Evolutionary conservation across 2,329 filamentous ascomycete genomes (phyloP), one percentile per base, ranked within the genome.

Genomic region (Pseudocercospora crystallina): DNA sequence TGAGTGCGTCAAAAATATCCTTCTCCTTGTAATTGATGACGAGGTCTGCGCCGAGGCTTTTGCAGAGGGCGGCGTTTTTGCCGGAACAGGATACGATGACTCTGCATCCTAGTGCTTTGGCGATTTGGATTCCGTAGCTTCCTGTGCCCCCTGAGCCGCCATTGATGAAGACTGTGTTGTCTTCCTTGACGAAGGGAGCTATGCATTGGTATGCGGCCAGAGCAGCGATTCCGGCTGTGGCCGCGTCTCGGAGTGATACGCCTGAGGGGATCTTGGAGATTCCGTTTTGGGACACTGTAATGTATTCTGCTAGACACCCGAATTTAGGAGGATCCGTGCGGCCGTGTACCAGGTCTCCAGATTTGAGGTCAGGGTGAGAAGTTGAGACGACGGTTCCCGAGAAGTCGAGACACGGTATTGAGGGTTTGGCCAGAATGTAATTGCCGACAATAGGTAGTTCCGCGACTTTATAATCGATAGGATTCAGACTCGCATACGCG

Each of bases 141-240:
- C 84, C 84, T 1, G 75, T 78, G 0, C 84, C 84, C 8, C 84
- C 84, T 5, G 76, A 81, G 0, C 82, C 83, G 10, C 82, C 83
- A 57, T 86, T 86, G 65, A 86, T 78, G 60, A 86, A 81, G 7
- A 87, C 73, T 58, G 75, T 78, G 44, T 80, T 74, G 5, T 71
- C 72, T 14, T 36, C 11, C 50, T 70, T 71, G n/a, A 69, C 66
- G 34, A 70, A 62, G 0, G 68, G 67, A 5, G 59, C 57, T 17
- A 75, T 57, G 15, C 62, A 63, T 55, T 74, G 70, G 42, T 66
- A 71, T 13, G 71, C 72, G 2, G 71, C 73, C 20, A 73, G 48
- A 1, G 68, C 73, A 14, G 66, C 69, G 11, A 69, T 60, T 4
- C 69, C 68, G 1, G 73, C 55, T 9, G 65, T 61, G 1, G 71